phyloP scores from a whole-genome alignment of 495 filamentous ascomycete genomes.

The Sphaerosporella brunnea region DNA sequence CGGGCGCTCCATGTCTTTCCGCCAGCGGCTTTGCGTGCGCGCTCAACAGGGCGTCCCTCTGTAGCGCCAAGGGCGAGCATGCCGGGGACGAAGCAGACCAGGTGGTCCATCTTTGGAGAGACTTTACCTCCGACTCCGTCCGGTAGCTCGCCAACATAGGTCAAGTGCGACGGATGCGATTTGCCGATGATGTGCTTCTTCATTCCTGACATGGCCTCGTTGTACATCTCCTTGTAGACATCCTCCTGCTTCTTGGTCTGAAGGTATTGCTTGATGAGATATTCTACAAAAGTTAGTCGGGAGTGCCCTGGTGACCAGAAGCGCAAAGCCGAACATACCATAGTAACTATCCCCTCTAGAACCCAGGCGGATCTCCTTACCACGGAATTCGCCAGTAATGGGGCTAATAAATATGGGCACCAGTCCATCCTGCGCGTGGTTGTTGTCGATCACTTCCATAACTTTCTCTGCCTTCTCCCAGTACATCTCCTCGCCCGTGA shows the following conservation, averaged over 20 bases:
- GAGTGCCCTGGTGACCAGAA: constrained; percentile 5
- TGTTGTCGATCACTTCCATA: constrained; percentile 73
- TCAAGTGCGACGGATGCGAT: constrained; percentile 58
- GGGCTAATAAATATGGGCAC: constrained; percentile 81
- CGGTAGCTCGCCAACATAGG: constrained; percentile 73
- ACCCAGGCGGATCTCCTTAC: constrained; percentile 73
- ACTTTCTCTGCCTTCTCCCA: constrained; percentile 84
- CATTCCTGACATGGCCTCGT: constrained; percentile 66
- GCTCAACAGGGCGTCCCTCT: constrained; percentile 50
- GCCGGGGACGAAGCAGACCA: constrained; percentile 94
- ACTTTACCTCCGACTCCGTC: constrained; percentile 45
- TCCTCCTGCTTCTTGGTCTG: constrained; percentile 77
- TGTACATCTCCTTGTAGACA: constrained; percentile 83
- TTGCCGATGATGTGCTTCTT: constrained; percentile 85
- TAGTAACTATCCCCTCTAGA: constrained; percentile 95
- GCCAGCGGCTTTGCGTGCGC: constrained; percentile 47
- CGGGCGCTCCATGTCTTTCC: constrained; percentile 47
- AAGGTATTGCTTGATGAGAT: constrained; percentile 89
- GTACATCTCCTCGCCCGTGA: constrained; percentile 80
- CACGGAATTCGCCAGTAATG: constrained; percentile 57
- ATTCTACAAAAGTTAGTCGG: constrained; percentile 37
- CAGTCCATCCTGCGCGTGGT: constrained; percentile 59
- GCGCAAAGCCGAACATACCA: constrained; percentile 28
- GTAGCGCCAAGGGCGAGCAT: constrained; percentile 84
- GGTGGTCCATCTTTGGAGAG: constrained; percentile 89